Conservation (phyloP, 2,329 filamentous ascomycete genomes). For the Juglanconis sp. region DNA sequence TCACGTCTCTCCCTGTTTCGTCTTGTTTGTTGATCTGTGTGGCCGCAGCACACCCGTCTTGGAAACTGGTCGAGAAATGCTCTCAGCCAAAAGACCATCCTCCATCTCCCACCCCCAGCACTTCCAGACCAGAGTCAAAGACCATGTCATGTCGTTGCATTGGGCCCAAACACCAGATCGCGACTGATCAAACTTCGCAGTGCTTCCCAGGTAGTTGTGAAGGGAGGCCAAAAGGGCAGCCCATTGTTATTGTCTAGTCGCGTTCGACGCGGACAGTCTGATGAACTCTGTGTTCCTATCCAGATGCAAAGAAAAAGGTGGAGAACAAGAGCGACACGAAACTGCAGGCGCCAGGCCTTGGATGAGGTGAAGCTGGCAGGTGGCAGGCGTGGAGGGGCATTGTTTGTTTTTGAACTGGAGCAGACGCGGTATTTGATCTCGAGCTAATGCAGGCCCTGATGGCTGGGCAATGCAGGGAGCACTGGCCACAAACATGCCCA, state of each 20-base stretch:
- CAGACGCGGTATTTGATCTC: background rate
- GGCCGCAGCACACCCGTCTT: background rate
- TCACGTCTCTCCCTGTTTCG: background rate
- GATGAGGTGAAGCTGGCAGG: background rate
- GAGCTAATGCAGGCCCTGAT: slow-evolving; percentile 9
- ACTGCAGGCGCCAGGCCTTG: background rate
- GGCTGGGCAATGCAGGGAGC: slow-evolving; percentile 2
- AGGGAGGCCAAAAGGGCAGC: background rate
- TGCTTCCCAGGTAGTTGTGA: background rate
- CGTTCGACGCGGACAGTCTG: slow-evolving; percentile 4
- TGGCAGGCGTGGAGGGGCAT: slow-evolving; percentile 3
- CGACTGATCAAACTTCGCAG: background rate
- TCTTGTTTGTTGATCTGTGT: slow-evolving; percentile 1
- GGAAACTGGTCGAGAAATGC: background rate
- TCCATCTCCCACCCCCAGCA: background rate
- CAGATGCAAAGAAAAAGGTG: background rate
- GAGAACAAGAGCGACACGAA: background rate
- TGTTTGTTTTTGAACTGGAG: slow-evolving; percentile 13
- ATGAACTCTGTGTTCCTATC: background rate
- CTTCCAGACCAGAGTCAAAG: background rate
- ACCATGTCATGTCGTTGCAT: background rate
- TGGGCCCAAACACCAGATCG: background rate
- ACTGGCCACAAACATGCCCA: slow-evolving; percentile 1
- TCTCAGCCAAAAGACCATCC: slow-evolving; percentile 1
- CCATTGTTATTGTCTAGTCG: slow-evolving; percentile 12